These are phyloP conservation scores for Plantago major DNA, from an alignment of 257 asterid genomes.

Conservation along the genomic window DNA sequence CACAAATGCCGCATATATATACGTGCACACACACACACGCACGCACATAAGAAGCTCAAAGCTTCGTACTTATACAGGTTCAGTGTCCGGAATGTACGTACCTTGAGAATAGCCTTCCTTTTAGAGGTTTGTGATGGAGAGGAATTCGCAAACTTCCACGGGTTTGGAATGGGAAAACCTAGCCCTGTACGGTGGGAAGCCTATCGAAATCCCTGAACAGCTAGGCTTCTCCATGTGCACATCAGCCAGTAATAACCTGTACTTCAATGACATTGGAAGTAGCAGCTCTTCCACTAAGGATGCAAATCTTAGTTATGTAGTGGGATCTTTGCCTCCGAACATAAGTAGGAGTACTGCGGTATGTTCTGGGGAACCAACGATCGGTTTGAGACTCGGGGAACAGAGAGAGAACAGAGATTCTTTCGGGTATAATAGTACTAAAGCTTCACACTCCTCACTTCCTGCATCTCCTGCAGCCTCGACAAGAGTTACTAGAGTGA, in stretches of 20 bases:
- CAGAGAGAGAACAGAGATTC: conserved; percentile 18
- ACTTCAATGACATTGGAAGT: not conserved
- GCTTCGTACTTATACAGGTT: not conserved
- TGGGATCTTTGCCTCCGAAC: conserved; percentile 10
- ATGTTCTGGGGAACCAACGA: conserved; percentile 21
- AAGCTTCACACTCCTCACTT: conserved; percentile 4
- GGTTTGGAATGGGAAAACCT: conserved; percentile 31
- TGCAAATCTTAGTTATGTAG: not conserved
- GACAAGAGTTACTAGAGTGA: conserved; percentile 33
- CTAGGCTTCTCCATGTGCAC: conserved; percentile 15
- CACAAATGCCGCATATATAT: too few relatives aligned
- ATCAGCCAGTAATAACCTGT: conserved; percentile 12
- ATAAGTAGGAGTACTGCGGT: conserved; percentile 14
- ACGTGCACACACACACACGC: not conserved
- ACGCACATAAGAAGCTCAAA: not conserved
- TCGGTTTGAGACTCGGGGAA: conserved; percentile 35
- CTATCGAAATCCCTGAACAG: conserved; percentile 11
- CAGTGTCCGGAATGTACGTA: not conserved
- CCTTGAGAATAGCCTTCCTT: not conserved
- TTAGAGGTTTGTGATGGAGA: conserved; percentile 18
- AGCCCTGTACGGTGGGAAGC: conserved; percentile 19
- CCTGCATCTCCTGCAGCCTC: conserved; percentile 20
- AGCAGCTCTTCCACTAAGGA: conserved; percentile 7
- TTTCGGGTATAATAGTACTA: not conserved
- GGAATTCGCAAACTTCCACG: conserved; percentile 12